Base-by-base conservation (phyloP, 169 alveolate species). In the Condylostoma magnum region DNA sequence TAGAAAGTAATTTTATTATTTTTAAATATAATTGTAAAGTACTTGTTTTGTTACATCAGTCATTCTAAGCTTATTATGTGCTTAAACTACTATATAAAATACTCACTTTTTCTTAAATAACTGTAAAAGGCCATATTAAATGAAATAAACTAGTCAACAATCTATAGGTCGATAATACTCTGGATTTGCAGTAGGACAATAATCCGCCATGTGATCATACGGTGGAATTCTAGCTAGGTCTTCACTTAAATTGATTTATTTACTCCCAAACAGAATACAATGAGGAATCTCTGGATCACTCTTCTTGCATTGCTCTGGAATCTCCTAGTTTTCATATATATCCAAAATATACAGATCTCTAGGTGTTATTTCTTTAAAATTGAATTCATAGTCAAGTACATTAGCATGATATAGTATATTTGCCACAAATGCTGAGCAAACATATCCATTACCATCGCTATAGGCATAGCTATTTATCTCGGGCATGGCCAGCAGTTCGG, bases 381-480 rank as follows among this genome's bases (percentile, higher is more conserved):
- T 46, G 20, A 91, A 52, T 15, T 78, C 85, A 43, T n/a, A n/a
- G n/a, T 74, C 82, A 56, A 91, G 84, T 15, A 91, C 57, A 15
- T 95, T 95, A 22, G 94, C 95, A 20, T 84, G 91, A 50, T 87
- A 87, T 55, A 67, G 87, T 10, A 80, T 51, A 5, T 83, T 94
- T 18, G 75, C 65, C 36, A 85, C 92, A 65, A 86, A 92, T 12
- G 91, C 79, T 46, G 90, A 80, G 77, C 96, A 92, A 22, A 92
- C 96, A 68, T 78, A 85, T 43, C 84, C 69, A 34, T 56, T 69
- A 37, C 95, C 95, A 79, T 92, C 94, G 38, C 78, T 46, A 69
- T 92, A 92, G 60, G 53, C 77, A 92, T 91, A 83, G 8, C 90
- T 91, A 50, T 89, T 94, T 43, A 57, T 22, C 76, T 92, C 96